Conservation (phyloP, 148 eudicot genomes). For the Cornus controversa region DNA sequence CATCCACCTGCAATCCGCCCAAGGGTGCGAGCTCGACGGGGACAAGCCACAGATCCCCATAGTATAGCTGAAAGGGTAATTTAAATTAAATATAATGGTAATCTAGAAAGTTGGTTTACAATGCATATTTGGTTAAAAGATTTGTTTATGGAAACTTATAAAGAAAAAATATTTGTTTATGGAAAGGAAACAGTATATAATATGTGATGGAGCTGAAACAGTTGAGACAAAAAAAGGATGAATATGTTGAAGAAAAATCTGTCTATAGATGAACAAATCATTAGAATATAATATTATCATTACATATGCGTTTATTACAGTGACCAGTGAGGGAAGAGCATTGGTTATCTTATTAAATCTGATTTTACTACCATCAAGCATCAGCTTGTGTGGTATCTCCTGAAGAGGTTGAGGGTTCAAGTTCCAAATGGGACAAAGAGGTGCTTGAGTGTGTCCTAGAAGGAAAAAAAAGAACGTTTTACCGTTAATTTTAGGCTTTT, state of each 20-base stretch:
- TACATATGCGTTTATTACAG: no score
- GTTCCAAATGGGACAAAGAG: no score
- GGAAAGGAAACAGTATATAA: background rate
- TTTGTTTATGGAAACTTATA: background rate
- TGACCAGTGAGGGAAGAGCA: background rate
- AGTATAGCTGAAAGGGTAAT: constrained; percentile 64
- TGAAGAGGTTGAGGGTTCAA: no score
- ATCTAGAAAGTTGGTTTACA: background rate
- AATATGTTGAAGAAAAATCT: background rate
- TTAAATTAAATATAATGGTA: background rate
- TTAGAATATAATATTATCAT: background rate
- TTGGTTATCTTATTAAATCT: constrained; percentile 1
- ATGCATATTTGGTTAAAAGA: background rate
- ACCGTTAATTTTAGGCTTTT: background rate
- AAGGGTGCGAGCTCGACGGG: constrained; percentile 55
- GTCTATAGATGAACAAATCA: background rate
- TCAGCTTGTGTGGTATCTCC: no score
- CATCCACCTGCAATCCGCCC: constrained; percentile 54
- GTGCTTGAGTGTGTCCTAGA: no score
- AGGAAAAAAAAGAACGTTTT: no score
- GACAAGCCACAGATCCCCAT: constrained; percentile 68
- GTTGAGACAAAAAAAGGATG: background rate
- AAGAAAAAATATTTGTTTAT: background rate
- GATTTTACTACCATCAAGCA: background rate
- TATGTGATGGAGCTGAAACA: background rate